Evolutionary conservation across 129 eudicot genomes (phyloP), one percentile per base, ranked within the genome.

Genomic region (Lonicera japonica): DNA sequence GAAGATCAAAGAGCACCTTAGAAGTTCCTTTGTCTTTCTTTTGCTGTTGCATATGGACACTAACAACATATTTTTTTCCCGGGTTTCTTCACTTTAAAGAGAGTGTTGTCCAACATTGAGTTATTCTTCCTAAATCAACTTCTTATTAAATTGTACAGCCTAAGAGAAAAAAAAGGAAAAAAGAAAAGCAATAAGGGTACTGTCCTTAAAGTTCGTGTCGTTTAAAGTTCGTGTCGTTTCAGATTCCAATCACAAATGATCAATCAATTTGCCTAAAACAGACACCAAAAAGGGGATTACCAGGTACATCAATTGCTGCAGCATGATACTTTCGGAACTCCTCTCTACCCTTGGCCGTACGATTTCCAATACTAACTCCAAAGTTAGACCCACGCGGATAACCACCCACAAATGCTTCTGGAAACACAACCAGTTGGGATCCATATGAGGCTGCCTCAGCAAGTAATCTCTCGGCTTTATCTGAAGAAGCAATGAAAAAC

Each of bases 361-460:
- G 94, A 59, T 75, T 85, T 46, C 99, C 96, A 24, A 92, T 82
- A 5, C 80, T 65, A 18, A 87, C 95, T 59, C 99, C 99, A 70
- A 92, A 92, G 64, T 75, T 80, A n/a, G 95, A 92, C 34, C 96
- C 99, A 24, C 99, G 99, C 41, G 99, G 99, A 77, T 92, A 92
- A 52, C 99, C 99, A 62, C 99, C 99, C 24, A 92, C 63, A 64
- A 92, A 92, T 50, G 99, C 99, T 85, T 92, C 99, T 0, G 99
- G 99, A 77, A 92, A 92, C 46, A 92, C 96, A 60, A 92, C 99
- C 50, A 92, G 68, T 50, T 92, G 96, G 29, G 99, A 81, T 29
- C 96, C 99, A 60, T 59, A 87, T 14, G 96, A 92, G 52, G 87
- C 96, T 41, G 99, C 99, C 70, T 92, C 99, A 43, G 96, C 89